Evolutionary conservation across 2,329 filamentous ascomycete species (phyloP).

Genomic region (Xylaria sp.): DNA sequence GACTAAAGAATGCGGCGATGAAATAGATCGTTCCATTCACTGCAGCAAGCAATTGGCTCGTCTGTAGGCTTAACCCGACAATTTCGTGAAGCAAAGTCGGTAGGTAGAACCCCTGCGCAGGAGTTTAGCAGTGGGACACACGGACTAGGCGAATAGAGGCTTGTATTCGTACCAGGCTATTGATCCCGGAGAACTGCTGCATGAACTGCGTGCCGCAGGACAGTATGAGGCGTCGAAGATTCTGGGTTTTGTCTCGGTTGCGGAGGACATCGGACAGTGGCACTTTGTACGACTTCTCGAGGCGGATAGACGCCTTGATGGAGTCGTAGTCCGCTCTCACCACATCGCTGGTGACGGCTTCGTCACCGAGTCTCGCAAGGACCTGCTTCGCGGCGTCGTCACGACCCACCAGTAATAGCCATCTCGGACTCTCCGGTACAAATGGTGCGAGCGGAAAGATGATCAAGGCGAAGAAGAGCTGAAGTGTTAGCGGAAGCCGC

Average conservation of each 20-base stretch:
- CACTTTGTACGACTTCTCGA: slow-evolving; percentile 44
- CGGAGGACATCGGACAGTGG: slow-evolving; percentile 44
- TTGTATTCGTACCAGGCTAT: slow-evolving; percentile 39
- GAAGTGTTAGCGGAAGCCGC: slow-evolving; percentile 46
- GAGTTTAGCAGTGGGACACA: slow-evolving; percentile 30
- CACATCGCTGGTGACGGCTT: slow-evolving; percentile 31
- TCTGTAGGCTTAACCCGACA: slow-evolving; percentile 53
- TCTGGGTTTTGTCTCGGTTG: slow-evolving; percentile 47
- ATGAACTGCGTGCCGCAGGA: slow-evolving; percentile 55
- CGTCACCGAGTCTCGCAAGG: slow-evolving; percentile 58
- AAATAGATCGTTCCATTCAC: slow-evolving; percentile 53
- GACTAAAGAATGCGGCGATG: slow-evolving; percentile 43
- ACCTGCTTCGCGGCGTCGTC: slow-evolving; percentile 50
- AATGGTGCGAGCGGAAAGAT: slow-evolving; percentile 41
- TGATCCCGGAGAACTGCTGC: slow-evolving; percentile 54
- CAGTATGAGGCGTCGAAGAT: slow-evolving; percentile 45
- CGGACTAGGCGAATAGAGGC: background rate
- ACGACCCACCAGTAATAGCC: slow-evolving; percentile 59
- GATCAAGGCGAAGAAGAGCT: slow-evolving; percentile 47
- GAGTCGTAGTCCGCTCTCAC: slow-evolving; percentile 45
- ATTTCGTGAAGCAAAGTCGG: slow-evolving; percentile 61
- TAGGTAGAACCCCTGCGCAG: slow-evolving; percentile 48
- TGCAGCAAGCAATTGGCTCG: slow-evolving; percentile 59
- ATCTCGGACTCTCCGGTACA: slow-evolving; percentile 46
- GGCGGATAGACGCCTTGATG: slow-evolving; percentile 44